These are phyloP conservation scores for Globisporangium nunn DNA, from an alignment of 352 stramenopile genomes.

Conservation along the genomic window DNA sequence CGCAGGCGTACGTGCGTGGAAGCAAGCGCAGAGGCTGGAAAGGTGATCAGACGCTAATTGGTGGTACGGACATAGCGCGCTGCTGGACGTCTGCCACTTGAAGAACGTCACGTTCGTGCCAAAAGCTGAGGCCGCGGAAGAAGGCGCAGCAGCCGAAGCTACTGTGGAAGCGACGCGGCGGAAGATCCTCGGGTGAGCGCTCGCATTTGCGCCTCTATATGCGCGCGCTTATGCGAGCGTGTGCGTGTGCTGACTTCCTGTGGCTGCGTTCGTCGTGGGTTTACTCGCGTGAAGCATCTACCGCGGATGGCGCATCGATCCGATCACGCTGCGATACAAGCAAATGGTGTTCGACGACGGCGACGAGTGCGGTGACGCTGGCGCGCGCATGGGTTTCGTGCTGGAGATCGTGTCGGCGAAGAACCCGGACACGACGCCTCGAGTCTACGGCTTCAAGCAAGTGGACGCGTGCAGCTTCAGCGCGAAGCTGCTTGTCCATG, in stretches of 20 bases:
- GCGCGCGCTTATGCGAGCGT: background rate
- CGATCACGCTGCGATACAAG: conserved; percentile 73
- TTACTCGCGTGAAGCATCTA: conserved; percentile 42
- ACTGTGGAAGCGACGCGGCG: conserved; percentile 14
- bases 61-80: conserved; percentile 20
- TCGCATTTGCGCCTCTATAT: background rate
- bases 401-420: conserved; percentile 49
- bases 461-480: conserved; percentile 49
- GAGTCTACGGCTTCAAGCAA: conserved; percentile 49
- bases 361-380: conserved; percentile 43
- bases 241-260: background rate
- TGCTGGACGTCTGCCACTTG: conserved; percentile 54
- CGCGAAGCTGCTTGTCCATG: conserved; percentile 37
- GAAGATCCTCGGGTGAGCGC: conserved; percentile 45
- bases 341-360: conserved; percentile 74
- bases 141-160: background rate
- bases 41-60: background rate
- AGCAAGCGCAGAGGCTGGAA: background rate
- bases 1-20: conserved; percentile 26
- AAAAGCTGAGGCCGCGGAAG: conserved; percentile 12
- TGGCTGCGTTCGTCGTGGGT: no score
- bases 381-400: conserved; percentile 31
- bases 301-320: conserved; percentile 71
- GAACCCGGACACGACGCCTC: conserved; percentile 27
- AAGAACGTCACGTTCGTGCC: conserved; percentile 47